Evolutionary conservation across 352 stramenopile species (phyloP), one percentile per base, ranked within the genome.

Genomic region (Saprolegnia diclina): DNA sequence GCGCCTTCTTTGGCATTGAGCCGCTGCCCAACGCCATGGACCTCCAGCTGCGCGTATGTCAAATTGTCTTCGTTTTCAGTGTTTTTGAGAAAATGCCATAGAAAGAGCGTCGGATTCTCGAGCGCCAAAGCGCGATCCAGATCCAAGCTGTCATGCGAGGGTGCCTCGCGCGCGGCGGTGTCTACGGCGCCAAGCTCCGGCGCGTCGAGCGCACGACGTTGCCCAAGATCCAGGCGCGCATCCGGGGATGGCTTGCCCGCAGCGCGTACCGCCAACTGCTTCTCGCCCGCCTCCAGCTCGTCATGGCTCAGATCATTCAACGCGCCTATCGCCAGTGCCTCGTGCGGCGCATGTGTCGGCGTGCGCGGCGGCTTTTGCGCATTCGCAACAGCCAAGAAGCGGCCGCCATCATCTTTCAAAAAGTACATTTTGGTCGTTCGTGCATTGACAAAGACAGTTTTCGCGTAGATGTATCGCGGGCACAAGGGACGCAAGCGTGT

Each of bases 91-190:
- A 6, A 50, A 7, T 19, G 14, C 24, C 45, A 1, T 73, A 90
- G 53, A 81, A 85, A 7, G 86, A 96, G 42, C 74, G 69, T 1
- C 74, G 75, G 4, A 48, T 81, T 6, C 67, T 83, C 0, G 64
- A 90, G 56, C 22, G 78, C 29, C 74, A 61, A 44, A 82, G 86
- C 45, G 80, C 82, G 0, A 73, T 91, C 44, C 76, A 79, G 64
- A 91, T 97, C 62, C 90, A 97, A 63, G 81, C 81, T 9, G 74
- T 88, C 5, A 93, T 95, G 72, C 83, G 89, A 19, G 83, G 89
- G 0, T 93, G 86, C 29, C 75, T 94, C 24, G 77, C 81, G 21
- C 78, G 87, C 22, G 85, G 85, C 16, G 89, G 89, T 10, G 76
- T 95, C 5, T 83, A 76, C 76, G 76, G 87, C 52, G 80, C 84